Base-by-base conservation (phyloP, 768 basidiomycete species). In the Pleurotus salmoneostramineus region DNA sequence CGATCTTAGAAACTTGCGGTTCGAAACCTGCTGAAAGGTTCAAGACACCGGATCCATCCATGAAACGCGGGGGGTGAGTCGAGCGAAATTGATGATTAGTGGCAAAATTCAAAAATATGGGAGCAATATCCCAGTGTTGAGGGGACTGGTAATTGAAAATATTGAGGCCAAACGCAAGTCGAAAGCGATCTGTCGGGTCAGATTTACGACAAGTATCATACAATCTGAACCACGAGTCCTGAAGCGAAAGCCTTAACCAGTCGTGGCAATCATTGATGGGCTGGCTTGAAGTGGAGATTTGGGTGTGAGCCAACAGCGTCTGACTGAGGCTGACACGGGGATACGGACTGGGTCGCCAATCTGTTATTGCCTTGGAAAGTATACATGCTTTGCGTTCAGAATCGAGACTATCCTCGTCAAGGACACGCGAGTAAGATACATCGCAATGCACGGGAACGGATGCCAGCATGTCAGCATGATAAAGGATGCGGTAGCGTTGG, bases 101-200 rank as follows among this genome's bases (percentile, higher is more conserved):
- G 3, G 66, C 66, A 55, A 75, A 72, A 1, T 77, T 68, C 10
- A 78, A 47, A 1, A 77, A 52, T 1, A 65, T 65, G 0, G 68
- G 63, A 14, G 73, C 60, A 36, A 71, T 63, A 4, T 58, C 56
- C 1, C 34, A 15, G 15, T 45, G 36, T 0, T 58, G 6, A 1
- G 63, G 42, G 1, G 66, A 68, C 3, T 51, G 48, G 60, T 72
- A 76, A 10, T 61, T 65, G 65, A 74, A 66, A 1, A 72, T 65
- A 3, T 72, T 62, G 4, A 76, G 61, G 3, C 67, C 64, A 48
- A 77, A 77, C 8, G 65, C 49, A 7, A 76, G 21, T 14, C 59
- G 63, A 12, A 33, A 64, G 56, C 60, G 62, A 44, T 66, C 21
- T 27, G 58, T 27, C 59, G 35, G 8, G 17, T 5, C 17, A 55